Percentiles rank a stretch among this genome's conserved stretches.
Conservation (phyloP, 2,329 filamentous ascomycete species). For the Plectosphaerella sp. region DNA sequence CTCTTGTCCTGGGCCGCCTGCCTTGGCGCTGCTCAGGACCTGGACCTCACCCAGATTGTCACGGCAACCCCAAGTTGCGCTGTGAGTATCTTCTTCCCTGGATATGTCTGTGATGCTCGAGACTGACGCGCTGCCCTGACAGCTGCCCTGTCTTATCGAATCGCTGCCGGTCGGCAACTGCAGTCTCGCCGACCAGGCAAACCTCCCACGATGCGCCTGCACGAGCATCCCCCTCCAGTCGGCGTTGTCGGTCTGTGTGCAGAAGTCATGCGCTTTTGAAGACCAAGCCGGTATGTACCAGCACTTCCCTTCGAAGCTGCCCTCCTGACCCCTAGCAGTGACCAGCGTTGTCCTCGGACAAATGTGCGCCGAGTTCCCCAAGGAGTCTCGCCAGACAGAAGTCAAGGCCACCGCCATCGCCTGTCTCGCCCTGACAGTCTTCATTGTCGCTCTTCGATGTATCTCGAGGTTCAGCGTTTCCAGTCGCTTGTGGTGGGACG, state of each 20-base stretch:
- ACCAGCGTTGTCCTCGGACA: not conserved
- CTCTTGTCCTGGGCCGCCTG: not conserved
- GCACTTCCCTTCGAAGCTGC: not conserved
- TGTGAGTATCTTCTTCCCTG: not conserved
- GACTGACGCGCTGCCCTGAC: not conserved
- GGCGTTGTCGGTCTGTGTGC: constrained; percentile 11
- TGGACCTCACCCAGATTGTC: not conserved
- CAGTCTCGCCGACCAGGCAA: constrained; percentile 6
- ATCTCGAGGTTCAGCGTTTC: constrained; percentile 11
- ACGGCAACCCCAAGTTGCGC: not conserved
- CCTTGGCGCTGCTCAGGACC: not conserved
- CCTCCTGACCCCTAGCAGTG: not conserved
- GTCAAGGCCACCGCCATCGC: constrained; percentile 19
- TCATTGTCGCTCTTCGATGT: constrained; percentile 12
- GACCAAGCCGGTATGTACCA: constrained; percentile 10
- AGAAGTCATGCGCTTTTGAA: constrained; percentile 10
- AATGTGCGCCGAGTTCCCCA: constrained; percentile 14
- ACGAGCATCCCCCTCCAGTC: constrained; percentile 9
- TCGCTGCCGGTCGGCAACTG: constrained; percentile 7
- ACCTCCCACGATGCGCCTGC: constrained; percentile 12
- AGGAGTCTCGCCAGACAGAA: constrained; percentile 12
- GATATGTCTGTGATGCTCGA: not conserved
- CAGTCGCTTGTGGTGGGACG: constrained; percentile 13
- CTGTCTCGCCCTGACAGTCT: constrained; percentile 9
- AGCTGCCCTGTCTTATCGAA: constrained; percentile 9